phyloP scores from a whole-genome alignment of 2,329 filamentous ascomycete species.

The Cladobotryum mycophilum region DNA sequence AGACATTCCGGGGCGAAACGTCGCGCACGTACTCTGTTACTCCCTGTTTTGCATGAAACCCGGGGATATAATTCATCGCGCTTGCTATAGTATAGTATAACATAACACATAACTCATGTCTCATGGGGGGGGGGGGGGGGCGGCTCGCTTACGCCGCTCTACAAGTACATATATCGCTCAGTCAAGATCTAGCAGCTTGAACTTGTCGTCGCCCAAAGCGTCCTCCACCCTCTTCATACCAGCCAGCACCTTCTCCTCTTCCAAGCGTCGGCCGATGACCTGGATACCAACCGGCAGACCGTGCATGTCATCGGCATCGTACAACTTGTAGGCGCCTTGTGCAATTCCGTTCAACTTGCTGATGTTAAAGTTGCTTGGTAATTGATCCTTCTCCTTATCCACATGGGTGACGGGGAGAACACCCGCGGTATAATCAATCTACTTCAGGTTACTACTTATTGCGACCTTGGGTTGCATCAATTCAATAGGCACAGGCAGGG shows the following conservation, averaged over 20 bases:
- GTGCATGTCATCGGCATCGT: slow-evolving; percentile 76
- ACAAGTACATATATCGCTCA: no score
- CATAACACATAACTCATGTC: no score
- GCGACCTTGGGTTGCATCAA: no score
- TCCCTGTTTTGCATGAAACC: no score
- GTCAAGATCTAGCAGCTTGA: slow-evolving; percentile 44
- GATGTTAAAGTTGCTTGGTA: slow-evolving; percentile 55
- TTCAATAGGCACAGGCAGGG: no score
- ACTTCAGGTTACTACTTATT: neutral
- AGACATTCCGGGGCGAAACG: no score
- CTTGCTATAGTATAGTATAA: no score
- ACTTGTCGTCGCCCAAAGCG: slow-evolving; percentile 56
- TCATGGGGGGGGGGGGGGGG: no score
- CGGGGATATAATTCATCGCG: no score
- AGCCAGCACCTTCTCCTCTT: slow-evolving; percentile 82
- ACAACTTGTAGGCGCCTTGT: slow-evolving; percentile 76
- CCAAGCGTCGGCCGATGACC: slow-evolving; percentile 69
- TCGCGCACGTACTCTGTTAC: no score
- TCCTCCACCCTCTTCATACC: slow-evolving; percentile 75
- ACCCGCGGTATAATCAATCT: slow-evolving; percentile 81
- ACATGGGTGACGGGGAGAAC: slow-evolving; percentile 83
- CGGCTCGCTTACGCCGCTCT: no score
- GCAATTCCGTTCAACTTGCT: slow-evolving; percentile 71
- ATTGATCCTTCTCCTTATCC: slow-evolving; percentile 59
- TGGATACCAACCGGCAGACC: slow-evolving; percentile 84